A percentile compares a stretch with the other conserved stretches of the same genome.
phyloP scores from a whole-genome alignment of 176 grass and related monocot genomes.

The Pontederia paniculata region DNA sequence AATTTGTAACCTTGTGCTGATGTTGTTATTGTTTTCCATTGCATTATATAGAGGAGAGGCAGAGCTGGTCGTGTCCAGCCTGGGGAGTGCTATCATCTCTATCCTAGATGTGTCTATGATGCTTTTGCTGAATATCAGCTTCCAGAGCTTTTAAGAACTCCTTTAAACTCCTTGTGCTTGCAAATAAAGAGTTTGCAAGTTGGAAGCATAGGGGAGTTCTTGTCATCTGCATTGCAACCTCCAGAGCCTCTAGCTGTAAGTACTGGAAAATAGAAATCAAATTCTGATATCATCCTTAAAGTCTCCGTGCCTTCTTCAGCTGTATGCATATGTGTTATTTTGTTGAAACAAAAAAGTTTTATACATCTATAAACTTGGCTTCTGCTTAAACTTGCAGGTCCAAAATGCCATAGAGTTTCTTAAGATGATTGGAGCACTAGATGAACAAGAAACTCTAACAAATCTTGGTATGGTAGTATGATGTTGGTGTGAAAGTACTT shows the following conservation, averaged over 20 bases:
- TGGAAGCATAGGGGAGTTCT: conserved; percentile 68
- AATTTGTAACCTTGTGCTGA: conserved; percentile 5
- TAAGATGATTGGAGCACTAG: conserved; percentile 86
- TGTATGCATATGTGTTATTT: neutral
- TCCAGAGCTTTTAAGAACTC: conserved; percentile 85
- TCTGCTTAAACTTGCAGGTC: conserved; percentile 44
- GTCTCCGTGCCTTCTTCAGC: neutral
- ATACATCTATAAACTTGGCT: conserved; percentile 9
- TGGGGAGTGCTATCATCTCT: conserved; percentile 96
- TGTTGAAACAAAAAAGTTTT: neutral
- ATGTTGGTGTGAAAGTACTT: neutral
- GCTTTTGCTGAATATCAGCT: conserved; percentile 88
- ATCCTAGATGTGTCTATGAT: conserved; percentile 94
- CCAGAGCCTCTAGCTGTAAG: conserved; percentile 67
- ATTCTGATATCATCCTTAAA: neutral
- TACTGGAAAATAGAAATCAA: conserved; percentile 1
- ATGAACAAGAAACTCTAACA: conserved; percentile 72
- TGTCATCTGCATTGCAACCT: conserved; percentile 85
- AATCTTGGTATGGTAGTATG: conserved; percentile 54
- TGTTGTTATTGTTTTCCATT: neutral
- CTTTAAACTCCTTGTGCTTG: conserved; percentile 92
- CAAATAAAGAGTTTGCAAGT: conserved; percentile 97
- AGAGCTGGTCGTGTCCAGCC: conserved; percentile 89
- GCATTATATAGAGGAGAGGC: conserved; percentile 62
- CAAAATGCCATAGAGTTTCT: conserved; percentile 92